Evolutionary conservation across 805 yeast species (phyloP).

Genomic region (Wickerhamomyces alni): DNA sequence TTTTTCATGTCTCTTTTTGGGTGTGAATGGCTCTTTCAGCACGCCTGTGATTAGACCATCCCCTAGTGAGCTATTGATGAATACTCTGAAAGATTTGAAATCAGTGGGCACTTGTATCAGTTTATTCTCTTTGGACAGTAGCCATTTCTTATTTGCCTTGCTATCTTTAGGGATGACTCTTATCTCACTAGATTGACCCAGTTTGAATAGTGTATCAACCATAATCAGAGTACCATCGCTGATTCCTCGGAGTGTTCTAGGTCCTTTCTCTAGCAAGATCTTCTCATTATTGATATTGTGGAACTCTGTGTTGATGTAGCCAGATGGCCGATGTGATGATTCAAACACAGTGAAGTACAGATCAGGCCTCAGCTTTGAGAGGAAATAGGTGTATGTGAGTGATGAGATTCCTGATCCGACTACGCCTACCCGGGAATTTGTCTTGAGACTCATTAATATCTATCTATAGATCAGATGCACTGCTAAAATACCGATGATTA

Average conservation of each 20-base stretch:
- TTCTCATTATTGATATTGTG: slow-evolving; percentile 26
- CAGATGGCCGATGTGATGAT: slow-evolving; percentile 53
- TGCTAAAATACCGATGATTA: too few relatives aligned
- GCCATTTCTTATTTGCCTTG: slow-evolving; percentile 65
- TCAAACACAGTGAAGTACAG: slow-evolving; percentile 60
- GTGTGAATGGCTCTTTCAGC: slow-evolving; percentile 45
- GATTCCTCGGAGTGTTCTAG: slow-evolving; percentile 81
- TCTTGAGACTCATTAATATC: not conserved
- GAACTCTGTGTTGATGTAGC: slow-evolving; percentile 62
- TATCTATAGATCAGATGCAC: not conserved
- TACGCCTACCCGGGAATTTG: slow-evolving; percentile 51
- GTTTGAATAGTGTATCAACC: slow-evolving; percentile 46
- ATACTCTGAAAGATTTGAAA: slow-evolving; percentile 27
- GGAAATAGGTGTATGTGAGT: slow-evolving; percentile 62
- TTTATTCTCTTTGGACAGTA: slow-evolving; percentile 40
- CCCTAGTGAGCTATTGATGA: slow-evolving; percentile 36
- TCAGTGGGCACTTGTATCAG: slow-evolving; percentile 52
- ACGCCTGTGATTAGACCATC: slow-evolving; percentile 39
- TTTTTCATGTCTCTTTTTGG: slow-evolving; percentile 19
- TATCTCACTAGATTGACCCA: slow-evolving; percentile 45
- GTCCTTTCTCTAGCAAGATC: slow-evolving; percentile 69
- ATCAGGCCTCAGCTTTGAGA: slow-evolving; percentile 73
- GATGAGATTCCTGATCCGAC: slow-evolving; percentile 91
- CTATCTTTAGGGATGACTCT: slow-evolving; percentile 53
- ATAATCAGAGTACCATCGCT: slow-evolving; percentile 72